Percentiles rank a stretch among this genome's conserved stretches.
Evolutionary conservation across 352 stramenopile species (phyloP).

Genomic region (Pythium grandisporangium): DNA sequence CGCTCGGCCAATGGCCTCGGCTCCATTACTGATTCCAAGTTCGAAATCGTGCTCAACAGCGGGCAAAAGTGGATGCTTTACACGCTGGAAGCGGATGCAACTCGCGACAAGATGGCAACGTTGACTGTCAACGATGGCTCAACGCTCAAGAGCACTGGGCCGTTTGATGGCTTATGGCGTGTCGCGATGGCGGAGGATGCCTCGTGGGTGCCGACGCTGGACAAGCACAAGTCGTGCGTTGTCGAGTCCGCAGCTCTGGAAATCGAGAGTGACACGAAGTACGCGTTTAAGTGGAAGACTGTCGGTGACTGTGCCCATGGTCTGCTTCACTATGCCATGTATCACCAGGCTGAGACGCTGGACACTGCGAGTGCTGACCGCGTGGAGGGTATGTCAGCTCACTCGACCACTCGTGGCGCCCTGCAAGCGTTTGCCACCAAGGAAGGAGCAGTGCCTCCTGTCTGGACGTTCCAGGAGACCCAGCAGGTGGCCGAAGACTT

Average conservation of each 20-base stretch:
- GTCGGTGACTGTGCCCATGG: constrained; percentile 33
- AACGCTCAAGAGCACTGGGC: constrained; percentile 17
- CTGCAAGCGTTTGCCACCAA: constrained; percentile 29
- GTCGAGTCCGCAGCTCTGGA: constrained; percentile 27
- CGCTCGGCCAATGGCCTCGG: constrained; percentile 9
- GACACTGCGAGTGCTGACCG: constrained; percentile 15
- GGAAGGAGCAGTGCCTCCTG: neutral
- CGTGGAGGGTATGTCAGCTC: constrained; percentile 24
- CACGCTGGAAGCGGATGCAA: constrained; percentile 26
- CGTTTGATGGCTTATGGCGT: constrained; percentile 39
- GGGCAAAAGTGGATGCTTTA: constrained; percentile 56
- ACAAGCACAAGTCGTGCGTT: constrained; percentile 43
- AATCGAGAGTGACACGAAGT: constrained; percentile 31
- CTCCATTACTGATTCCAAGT: constrained; percentile 23
- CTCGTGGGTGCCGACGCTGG: constrained; percentile 22
- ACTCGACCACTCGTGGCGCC: constrained; percentile 45
- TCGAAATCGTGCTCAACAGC: constrained; percentile 40
- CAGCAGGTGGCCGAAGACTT: constrained; percentile 30
- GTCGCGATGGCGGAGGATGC: constrained; percentile 29
- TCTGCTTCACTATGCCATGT: constrained; percentile 48
- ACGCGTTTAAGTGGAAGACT: constrained; percentile 54
- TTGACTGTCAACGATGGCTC: constrained; percentile 23
- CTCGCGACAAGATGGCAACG: constrained; percentile 27
- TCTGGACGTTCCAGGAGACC: constrained; percentile 40
- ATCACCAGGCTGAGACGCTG: constrained; percentile 38